Evolutionary conservation across 2,329 filamentous ascomycete genomes (phyloP).

Genomic region (Tolypocladium ovalisporum): DNA sequence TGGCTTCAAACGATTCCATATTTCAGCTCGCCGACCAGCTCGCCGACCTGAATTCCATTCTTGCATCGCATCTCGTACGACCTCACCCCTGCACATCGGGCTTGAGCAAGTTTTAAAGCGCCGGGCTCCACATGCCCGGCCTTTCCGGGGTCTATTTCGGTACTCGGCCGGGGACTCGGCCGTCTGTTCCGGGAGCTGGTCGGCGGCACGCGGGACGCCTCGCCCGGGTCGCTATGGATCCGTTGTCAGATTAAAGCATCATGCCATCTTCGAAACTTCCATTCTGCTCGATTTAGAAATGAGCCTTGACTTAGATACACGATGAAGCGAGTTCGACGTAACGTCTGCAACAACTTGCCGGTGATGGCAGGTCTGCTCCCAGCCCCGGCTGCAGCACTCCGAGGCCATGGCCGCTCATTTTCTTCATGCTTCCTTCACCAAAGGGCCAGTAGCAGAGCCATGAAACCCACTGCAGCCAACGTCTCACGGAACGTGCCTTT

Average conservation of each 20-base stretch:
- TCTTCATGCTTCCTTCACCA: background rate
- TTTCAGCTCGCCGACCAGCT: background rate
- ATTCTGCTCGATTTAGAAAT: background rate
- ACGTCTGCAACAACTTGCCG: background rate
- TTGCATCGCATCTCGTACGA: background rate
- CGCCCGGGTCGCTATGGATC: background rate
- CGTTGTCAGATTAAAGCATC: background rate
- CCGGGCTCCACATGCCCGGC: background rate
- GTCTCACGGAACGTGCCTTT: background rate
- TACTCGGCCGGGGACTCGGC: background rate
- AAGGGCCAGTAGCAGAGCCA: background rate
- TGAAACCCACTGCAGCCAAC: background rate
- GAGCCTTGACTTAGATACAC: background rate
- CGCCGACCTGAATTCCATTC: background rate
- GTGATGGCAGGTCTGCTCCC: background rate
- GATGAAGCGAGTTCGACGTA: background rate
- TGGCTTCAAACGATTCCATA: too few species aligned
- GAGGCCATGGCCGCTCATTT: background rate
- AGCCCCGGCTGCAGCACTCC: background rate
- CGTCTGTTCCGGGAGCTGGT: background rate
- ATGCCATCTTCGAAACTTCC: background rate
- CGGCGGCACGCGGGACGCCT: background rate
- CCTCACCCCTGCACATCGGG: background rate
- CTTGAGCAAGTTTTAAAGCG: background rate
- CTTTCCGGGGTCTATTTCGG: background rate